phyloP scores from a whole-genome alignment of 305 asterid genomes.

The Solanum hybrid region DNA sequence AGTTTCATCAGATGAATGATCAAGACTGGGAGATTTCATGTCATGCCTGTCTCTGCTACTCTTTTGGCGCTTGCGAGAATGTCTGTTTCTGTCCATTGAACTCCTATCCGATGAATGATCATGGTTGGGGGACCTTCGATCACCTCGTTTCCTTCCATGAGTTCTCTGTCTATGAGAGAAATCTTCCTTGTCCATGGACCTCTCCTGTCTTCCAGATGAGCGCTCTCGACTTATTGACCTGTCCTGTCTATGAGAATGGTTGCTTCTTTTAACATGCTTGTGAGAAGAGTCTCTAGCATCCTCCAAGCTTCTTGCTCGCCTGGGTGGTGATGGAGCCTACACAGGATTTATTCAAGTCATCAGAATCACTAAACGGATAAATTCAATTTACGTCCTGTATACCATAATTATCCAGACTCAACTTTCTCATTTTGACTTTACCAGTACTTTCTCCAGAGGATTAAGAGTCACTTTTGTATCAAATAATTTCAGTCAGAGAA shows the following conservation, averaged over 20 bases:
- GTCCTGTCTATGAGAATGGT: slow-evolving; percentile 15
- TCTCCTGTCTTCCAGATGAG: slow-evolving; percentile 14
- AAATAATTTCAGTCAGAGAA: not conserved
- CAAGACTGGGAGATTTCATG: not conserved
- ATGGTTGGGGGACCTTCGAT: slow-evolving; percentile 17
- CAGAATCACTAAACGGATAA: not conserved
- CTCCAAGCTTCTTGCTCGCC: slow-evolving; percentile 37
- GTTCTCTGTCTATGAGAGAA: slow-evolving; percentile 17
- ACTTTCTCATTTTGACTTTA: not conserved
- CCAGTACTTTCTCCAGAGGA: not conserved
- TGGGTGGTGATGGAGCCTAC: slow-evolving; percentile 77
- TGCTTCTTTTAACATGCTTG: slow-evolving; percentile 25
- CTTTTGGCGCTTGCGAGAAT: slow-evolving; percentile 11
- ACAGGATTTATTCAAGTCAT: not conserved
- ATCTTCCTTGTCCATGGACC: slow-evolving; percentile 28
- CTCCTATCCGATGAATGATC: slow-evolving; percentile 24
- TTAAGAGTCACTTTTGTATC: not conserved
- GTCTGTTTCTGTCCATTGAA: slow-evolving; percentile 24
- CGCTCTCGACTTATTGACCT: slow-evolving; percentile 35
- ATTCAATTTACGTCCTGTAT: not conserved
- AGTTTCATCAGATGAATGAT: not conserved
- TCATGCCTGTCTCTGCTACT: not conserved
- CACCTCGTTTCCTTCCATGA: slow-evolving; percentile 22
- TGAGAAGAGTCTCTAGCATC: slow-evolving; percentile 27
- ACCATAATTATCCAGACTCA: not conserved